Percentiles rank a stretch among this genome's conserved stretches.
These are phyloP conservation scores for Mortierella sp. DNA, from an alignment of 371 early-diverging fungal species.

Conservation along the genomic window DNA sequence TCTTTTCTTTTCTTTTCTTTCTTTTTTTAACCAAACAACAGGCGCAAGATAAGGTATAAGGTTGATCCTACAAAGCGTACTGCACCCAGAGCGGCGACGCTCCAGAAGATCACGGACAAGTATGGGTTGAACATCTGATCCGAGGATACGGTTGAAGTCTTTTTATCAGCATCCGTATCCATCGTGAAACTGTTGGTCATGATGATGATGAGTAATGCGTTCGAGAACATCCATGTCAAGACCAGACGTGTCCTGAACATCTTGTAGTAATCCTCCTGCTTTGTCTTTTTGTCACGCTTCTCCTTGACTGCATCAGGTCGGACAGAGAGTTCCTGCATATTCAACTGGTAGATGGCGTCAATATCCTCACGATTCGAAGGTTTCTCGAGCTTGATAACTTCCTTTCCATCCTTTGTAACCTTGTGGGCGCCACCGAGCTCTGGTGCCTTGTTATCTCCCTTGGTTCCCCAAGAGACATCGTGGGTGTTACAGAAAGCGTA, in stretches of 20 bases:
- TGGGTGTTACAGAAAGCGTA: conserved; percentile 95
- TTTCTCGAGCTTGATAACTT: conserved; percentile 49
- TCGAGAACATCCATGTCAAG: conserved; percentile 88
- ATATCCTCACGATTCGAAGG: conserved; percentile 52
- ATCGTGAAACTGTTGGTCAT: conserved; percentile 46
- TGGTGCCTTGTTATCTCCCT: conserved; percentile 75
- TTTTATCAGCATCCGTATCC: not conserved
- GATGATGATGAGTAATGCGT: conserved; percentile 78
- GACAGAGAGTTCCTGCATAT: conserved; percentile 64
- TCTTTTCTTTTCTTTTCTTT: no score
- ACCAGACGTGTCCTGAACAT: conserved; percentile 87
- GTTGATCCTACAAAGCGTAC: conserved; percentile 82
- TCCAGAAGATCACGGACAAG: conserved; percentile 77
- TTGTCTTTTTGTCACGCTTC: conserved; percentile 80
- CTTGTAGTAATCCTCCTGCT: conserved; percentile 89
- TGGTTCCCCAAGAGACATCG: conserved; percentile 96
- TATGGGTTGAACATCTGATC: conserved; percentile 67
- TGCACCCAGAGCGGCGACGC: conserved; percentile 78
- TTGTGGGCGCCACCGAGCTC: conserved; percentile 33
- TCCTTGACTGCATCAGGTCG: conserved; percentile 58
- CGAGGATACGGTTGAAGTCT: no score
- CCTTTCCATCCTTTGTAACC: conserved; percentile 52
- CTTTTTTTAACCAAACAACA: conserved; percentile 57
- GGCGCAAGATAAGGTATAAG: conserved; percentile 70
- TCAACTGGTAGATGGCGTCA: conserved; percentile 75